Base-by-base conservation (phyloP, 148 eudicot genomes). In the Silene latifolia region DNA sequence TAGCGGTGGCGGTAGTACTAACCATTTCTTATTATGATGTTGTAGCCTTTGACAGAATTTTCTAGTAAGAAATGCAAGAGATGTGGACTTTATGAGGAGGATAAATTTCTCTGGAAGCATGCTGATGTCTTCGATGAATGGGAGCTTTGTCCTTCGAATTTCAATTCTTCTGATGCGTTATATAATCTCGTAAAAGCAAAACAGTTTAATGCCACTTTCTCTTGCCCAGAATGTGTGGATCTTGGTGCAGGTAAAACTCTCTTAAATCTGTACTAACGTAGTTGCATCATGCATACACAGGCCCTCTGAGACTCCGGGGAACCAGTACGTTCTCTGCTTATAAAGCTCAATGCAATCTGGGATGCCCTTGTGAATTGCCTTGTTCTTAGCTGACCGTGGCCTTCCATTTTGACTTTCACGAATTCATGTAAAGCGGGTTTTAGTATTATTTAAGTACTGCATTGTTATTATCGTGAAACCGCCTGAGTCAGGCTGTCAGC, bases 131-230 rank as follows among this genome's bases (percentile, higher is more conserved):
- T 92, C 80, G 96, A 90, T 79, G 98, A 92, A 73, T 92, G 97
- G 97, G 97, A 90, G 80, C 67, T 95, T 71, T 95, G 98, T 74
- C 87, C 97, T 67, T 80, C 89, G 39, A 90, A 92, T 77, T 95
- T 95, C 72, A 77, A 63, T 12, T 67, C 77, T 21, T 25, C 77
- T 79, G 81, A 86, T 80, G 96, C 91, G 27, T 82, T 42, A 71
- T 92, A 89, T 77, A 78, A 67, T 57, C 86, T 63, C 76, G 70
- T 81, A 35, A 91, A 87, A 72, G 85, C 79, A 18, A 80, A 78
- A 48, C 92, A 88, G 76, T 74, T 92, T 51, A 95, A 88, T 77
- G 97, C 88, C 12, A 88, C 96, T 35, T 89, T 95, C 78, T 63
- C 67, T 63, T 95, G 96, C 76, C 67, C 83, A 10, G 83, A 73